phyloP scores from a whole-genome alignment of 805 yeast species.

The Candida sakaeoensis region DNA sequence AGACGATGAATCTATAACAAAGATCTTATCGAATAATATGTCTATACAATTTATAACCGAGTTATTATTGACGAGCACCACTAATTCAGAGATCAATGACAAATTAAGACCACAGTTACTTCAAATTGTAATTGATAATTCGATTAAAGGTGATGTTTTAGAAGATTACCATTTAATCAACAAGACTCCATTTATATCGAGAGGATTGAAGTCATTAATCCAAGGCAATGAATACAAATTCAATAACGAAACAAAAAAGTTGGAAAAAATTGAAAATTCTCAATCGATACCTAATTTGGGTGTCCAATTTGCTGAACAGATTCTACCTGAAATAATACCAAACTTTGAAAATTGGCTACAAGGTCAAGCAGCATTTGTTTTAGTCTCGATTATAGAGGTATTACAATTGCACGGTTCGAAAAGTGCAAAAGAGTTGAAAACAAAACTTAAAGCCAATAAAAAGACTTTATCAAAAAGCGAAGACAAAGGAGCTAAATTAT shows the following conservation, averaged over 20 bases:
- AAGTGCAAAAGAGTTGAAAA: slow-evolving; percentile 45
- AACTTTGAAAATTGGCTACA: slow-evolving; percentile 60
- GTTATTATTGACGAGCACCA: slow-evolving; percentile 46
- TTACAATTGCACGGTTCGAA: slow-evolving; percentile 38
- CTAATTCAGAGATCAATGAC: slow-evolving; percentile 36
- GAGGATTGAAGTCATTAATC: slow-evolving; percentile 71
- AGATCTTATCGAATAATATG: slow-evolving; percentile 59
- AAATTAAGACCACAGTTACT: slow-evolving; percentile 47
- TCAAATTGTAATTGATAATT: slow-evolving; percentile 51
- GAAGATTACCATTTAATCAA: slow-evolving; percentile 66
- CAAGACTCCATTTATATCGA: slow-evolving; percentile 63
- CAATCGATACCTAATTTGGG: slow-evolving; percentile 48
- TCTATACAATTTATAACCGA: slow-evolving; percentile 85
- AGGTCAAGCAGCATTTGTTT: slow-evolving; percentile 70
- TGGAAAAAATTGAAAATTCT: slow-evolving; percentile 35
- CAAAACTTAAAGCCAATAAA: slow-evolving; percentile 50
- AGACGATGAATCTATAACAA: slow-evolving; percentile 34
- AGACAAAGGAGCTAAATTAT: slow-evolving; percentile 60
- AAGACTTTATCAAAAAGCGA: slow-evolving; percentile 40
- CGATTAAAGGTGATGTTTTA: slow-evolving; percentile 59
- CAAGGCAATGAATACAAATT: slow-evolving; percentile 84
- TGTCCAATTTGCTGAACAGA: slow-evolving; percentile 52
- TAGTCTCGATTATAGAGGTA: slow-evolving; percentile 75
- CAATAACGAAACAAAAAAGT: slow-evolving; percentile 45
- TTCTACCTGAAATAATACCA: slow-evolving; percentile 47